Evolutionary conservation across 805 yeast genomes (phyloP).

Genomic region (Candida vartiovaarae): DNA sequence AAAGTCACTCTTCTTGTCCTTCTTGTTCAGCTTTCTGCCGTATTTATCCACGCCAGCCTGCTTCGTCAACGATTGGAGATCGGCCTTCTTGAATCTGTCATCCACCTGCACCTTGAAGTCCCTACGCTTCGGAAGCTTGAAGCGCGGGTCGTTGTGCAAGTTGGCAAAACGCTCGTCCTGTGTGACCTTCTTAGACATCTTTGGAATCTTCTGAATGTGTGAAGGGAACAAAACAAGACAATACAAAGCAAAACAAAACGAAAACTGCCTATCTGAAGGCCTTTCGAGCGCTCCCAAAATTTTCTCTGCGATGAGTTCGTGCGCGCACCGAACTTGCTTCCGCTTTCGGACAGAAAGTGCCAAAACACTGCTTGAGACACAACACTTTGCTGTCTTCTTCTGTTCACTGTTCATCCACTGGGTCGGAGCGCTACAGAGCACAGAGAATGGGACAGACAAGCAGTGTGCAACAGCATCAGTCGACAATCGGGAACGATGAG

Average conservation of each 20-base stretch:
- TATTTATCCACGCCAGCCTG: slow-evolving; percentile 71
- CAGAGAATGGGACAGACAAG: slow-evolving; percentile 20
- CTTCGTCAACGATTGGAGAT: slow-evolving; percentile 48
- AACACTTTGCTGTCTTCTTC: background rate
- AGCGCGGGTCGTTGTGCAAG: slow-evolving; percentile 84
- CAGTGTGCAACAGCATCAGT: slow-evolving; percentile 8
- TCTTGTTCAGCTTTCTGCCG: slow-evolving; percentile 61
- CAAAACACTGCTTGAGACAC: background rate
- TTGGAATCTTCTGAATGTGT: background rate
- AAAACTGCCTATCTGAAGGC: background rate
- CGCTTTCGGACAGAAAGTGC: too few relatives aligned
- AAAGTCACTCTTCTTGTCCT: slow-evolving; percentile 33
- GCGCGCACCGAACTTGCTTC: background rate
- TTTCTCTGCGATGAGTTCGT: slow-evolving; percentile 1
- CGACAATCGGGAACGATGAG: slow-evolving; percentile 15
- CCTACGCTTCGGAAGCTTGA: slow-evolving; percentile 63
- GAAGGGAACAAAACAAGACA: too few relatives aligned
- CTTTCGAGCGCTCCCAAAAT: background rate
- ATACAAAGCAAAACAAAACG: too few relatives aligned
- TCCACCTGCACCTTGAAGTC: slow-evolving; percentile 75
- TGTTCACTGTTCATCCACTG: background rate
- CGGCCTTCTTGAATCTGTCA: slow-evolving; percentile 68
- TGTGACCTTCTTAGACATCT: slow-evolving; percentile 25
- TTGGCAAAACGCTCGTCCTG: slow-evolving; percentile 71
- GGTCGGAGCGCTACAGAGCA: background rate